Conservation (phyloP, 495 filamentous ascomycete species). For the Penicillium mononematosum region DNA sequence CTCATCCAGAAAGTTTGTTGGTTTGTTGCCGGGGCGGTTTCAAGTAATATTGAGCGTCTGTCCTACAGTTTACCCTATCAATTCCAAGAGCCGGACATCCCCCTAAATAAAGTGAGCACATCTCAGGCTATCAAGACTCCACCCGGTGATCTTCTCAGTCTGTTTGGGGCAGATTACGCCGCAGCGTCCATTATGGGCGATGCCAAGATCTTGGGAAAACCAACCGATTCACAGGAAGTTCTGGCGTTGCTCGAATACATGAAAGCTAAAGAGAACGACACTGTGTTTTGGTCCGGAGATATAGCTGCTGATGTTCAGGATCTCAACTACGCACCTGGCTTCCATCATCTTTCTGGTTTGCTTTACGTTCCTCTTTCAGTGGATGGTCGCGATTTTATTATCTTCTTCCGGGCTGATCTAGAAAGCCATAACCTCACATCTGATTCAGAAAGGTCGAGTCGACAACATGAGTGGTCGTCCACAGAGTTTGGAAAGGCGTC, state of each 20-base stretch:
- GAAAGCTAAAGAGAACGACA: conserved; percentile 64
- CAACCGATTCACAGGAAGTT: conserved; percentile 74
- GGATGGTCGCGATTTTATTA: conserved; percentile 77
- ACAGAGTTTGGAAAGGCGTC: conserved; percentile 74
- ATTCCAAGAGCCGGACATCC: background rate
- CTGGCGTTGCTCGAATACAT: conserved; percentile 80
- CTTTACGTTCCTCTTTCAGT: conserved; percentile 74
- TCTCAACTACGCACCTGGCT: conserved; percentile 72
- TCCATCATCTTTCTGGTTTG: conserved; percentile 69
- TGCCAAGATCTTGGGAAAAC: conserved; percentile 74
- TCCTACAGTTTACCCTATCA: conserved; percentile 79
- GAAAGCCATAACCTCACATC: background rate
- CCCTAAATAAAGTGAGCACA: background rate
- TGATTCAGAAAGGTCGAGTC: background rate
- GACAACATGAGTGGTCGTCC: conserved; percentile 35
- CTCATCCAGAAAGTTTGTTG: conserved; percentile 83
- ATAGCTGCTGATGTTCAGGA: conserved; percentile 75
- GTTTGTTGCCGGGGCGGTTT: conserved; percentile 74
- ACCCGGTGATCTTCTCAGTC: conserved; percentile 22
- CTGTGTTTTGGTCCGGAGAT: conserved; percentile 71
- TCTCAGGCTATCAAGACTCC: conserved; percentile 4
- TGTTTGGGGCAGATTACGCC: conserved; percentile 66
- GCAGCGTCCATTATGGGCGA: conserved; percentile 77
- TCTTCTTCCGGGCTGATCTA: conserved; percentile 62
- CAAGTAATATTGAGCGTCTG: conserved; percentile 80